Evolutionary conservation across 78 protist genomes (phyloP), one percentile per base, ranked within the genome.

Genomic region (Anaeramoeba flamelloides): DNA sequence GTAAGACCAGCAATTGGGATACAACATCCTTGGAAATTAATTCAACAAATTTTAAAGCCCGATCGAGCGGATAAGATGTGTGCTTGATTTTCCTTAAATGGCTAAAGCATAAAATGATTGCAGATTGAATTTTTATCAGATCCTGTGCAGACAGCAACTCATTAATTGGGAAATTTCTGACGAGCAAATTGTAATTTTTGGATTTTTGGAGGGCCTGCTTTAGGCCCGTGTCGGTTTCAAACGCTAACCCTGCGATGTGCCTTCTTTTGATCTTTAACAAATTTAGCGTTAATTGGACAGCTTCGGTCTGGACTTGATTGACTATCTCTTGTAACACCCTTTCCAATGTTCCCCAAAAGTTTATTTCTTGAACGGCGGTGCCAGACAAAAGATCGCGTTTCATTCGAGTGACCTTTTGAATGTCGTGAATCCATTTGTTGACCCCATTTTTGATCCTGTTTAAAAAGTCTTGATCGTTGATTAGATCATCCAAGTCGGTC

Each of bases 401-500:
- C 91, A 85, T 83, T 34, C 80, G 82, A 69, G 94, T 89, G 22
- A 91, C 88, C 76, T 81, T 81, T 33, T 86, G 93, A n/a, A 90
- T 86, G 65, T 90, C 89, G 2, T 39, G 38, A 12, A 78, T 85
- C 92, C 92, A 89, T 22, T 32, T 31, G 1, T 74, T 75, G 34
- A 86, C 86, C 37, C 87, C 85, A 17, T 80, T 76, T 78, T 87
- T 87, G 12, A 89, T 69, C 2, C 40, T 0, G 39, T 80, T 78
- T 39, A 89, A 75, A n/a, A 2, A 53, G 3, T 8, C n/a, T 26
- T 8, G 69, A 53, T 53, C 69, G 17, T 53, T 17, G 17, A 53
- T 26, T 53, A 17, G 17, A 53, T 53, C 17, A 26, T 17, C 69
- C 17, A 53, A 53, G 69, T 53, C 69, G 8, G 69, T 53, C 17